Conservation (phyloP, 106 monocot species). For the Amphibolis antarctica region DNA sequence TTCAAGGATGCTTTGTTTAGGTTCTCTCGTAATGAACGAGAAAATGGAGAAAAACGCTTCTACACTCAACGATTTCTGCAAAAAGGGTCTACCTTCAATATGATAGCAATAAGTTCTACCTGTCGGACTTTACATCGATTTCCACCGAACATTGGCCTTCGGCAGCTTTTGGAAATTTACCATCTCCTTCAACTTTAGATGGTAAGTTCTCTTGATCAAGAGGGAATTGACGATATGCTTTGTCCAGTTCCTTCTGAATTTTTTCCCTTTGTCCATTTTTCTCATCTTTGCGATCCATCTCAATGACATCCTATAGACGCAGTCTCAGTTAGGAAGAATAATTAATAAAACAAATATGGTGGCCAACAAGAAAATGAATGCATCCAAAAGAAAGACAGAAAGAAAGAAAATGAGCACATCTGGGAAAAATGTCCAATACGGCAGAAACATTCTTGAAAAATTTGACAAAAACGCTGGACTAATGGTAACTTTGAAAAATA, state of each 20-base stretch:
- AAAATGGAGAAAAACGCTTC: too few relatives aligned
- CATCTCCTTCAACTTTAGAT: neutral
- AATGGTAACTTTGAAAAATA: neutral
- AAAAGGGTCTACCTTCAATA: too few relatives aligned
- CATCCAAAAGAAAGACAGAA: too few relatives aligned
- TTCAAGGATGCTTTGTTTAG: too few relatives aligned
- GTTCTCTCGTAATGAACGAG: too few relatives aligned
- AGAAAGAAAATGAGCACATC: neutral
- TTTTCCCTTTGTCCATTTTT: conserved; percentile 42
- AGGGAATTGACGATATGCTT: conserved; percentile 55
- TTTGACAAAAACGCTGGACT: neutral
- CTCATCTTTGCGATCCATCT: conserved; percentile 69
- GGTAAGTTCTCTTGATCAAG: conserved; percentile 1
- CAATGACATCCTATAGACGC: conserved; percentile 44
- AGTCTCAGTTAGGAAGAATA: neutral
- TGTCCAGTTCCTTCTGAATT: conserved; percentile 36
- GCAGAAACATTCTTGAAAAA: neutral
- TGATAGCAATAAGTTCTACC: too few relatives aligned
- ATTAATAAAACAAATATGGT: neutral
- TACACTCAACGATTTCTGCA: too few relatives aligned
- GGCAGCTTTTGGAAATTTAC: neutral
- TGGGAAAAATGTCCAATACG: neutral
- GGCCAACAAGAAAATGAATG: neutral
- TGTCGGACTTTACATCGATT: too few relatives aligned
- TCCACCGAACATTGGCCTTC: neutral